A percentile compares a stretch with the other conserved stretches of the same genome.
phyloP scores from a whole-genome alignment of 805 yeast genomes.

The Metschnikowia noctiluminum region DNA sequence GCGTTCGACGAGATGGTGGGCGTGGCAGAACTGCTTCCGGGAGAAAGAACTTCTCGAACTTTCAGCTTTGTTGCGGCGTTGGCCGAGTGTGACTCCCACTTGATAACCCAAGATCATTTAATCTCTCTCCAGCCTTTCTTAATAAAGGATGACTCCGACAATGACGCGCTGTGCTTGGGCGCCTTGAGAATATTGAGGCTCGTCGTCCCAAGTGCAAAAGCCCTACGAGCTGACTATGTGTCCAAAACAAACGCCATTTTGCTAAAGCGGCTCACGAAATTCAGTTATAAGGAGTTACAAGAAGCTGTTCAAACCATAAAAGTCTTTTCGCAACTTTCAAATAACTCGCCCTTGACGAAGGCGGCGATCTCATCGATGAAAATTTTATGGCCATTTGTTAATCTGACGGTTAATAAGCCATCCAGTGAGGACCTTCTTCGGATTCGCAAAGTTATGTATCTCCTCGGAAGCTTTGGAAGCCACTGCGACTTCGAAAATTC shows the following conservation, averaged over 20 bases:
- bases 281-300: conserved; percentile 57
- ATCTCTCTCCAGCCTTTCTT: conserved; percentile 63
- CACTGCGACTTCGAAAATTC: conserved; percentile 58
- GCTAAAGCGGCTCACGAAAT: conserved; percentile 56
- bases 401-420: conserved; percentile 16
- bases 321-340: conserved; percentile 46
- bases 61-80: conserved; percentile 55
- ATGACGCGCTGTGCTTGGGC: conserved; percentile 42
- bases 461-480: conserved; percentile 70
- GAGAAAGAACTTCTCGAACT: not conserved
- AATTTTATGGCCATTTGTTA: conserved; percentile 46
- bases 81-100: conserved; percentile 48
- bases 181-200: conserved; percentile 53
- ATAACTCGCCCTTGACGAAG: conserved; percentile 48
- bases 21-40: not conserved
- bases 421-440: conserved; percentile 27
- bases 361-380: conserved; percentile 64
- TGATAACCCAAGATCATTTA: conserved; percentile 66
- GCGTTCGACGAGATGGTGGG: conserved; percentile 7
- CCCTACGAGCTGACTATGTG: conserved; percentile 51
- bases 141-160: conserved; percentile 43
- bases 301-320: conserved; percentile 73
- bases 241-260: conserved; percentile 48
- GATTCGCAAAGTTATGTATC: conserved; percentile 52
- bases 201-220: conserved; percentile 41